Base-by-base conservation (phyloP, 2,329 filamentous ascomycete species). In the Aureobasidium sp. region DNA sequence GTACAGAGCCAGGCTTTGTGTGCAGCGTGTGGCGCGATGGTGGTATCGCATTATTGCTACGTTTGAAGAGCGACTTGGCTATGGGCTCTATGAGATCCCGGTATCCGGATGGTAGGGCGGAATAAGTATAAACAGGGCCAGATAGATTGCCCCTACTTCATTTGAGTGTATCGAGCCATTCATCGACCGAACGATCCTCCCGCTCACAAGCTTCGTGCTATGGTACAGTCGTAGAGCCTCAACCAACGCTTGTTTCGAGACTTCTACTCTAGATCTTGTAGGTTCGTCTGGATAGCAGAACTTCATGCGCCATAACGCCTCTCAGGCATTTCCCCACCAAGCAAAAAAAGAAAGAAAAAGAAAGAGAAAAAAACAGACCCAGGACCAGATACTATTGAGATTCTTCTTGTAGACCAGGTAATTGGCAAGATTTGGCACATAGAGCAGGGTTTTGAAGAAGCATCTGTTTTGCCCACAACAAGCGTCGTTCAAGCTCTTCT, bases 401-500 rank as follows among this genome's bases (percentile, higher is more conserved):
- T 33, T 49, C 43, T 11, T 49, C 33, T 23, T 58, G 21, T 3
- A 58, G 11, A 23, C 31, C 31, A 43, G 55, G 55, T 10, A 58
- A 49, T 5, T 47, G 55, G n/a, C 55, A 58, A 17, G 43, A 58
- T 11, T 25, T 58, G 31, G 55, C 10, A n/a, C 55, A 58, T 9
- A 49, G 8, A 17, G 42, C 35, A 40, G 55, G 55, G 10, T 49
- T 47, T 3, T 37, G 42, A 0, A 29, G 9, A 31, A 47, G 27
- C 55, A 58, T 58, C n/a, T 58, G 43, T 5, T 31, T 27, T 1
- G 55, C 55, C 55, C 55, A 58, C 8, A 31, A 19, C 25, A 58
- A 33, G 15, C 55, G 55, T 17, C 55, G 42, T 25, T 58, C 43
- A 13, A 58, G 17, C 15, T 58, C 55, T 40, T 58, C 55, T 31